Base-by-base conservation (phyloP, 2,329 filamentous ascomycete species). In the Hymenotorrendiella dingleyae region DNA sequence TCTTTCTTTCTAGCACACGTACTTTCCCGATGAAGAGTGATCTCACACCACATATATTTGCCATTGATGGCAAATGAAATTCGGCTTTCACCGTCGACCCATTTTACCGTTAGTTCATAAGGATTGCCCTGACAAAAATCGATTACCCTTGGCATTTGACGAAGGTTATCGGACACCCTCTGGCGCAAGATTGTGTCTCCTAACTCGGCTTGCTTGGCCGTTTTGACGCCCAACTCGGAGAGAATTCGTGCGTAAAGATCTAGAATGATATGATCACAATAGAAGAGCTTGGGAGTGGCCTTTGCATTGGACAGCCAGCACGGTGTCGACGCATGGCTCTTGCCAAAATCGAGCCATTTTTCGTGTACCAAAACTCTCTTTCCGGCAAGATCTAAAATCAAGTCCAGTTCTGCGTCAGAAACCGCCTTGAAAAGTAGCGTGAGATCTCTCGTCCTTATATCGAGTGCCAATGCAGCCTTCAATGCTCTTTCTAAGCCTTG, bases 281-380 rank as follows among this genome's bases (percentile, higher is more conserved):
- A 30, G 23, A 54, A 47, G 4, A 9, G 7, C 3, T 43, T 21
- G 17, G 7, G 5, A 11, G 20, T 11, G 8, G 8, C 26, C 12
- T 11, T 27, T 11, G 9, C 10, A 3, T 17, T 5, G 14, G 42
- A 48, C 4, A 56, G 16, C 2, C 11, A 19, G 19, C 47, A 52
- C 4, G 42, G 14, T 4, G n/a, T 6, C 9, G 11, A 11, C 4
- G 8, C 6, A 36, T 55, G 48, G 16, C 49, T 52, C 3, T 10
- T 8, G 1, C 39, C 2, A 29, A 57, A 58, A 21, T 54, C 41
- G 3, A 57, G 42, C 45, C 47, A 57, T 36, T 57, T 59, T 5
- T 56, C 49, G 30, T 61, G 51, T 10, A 61, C 37, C 2, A 38
- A 22, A 9, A 61, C 39, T 9, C 33, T 19, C 7, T 30, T 20